Conservation (phyloP, 495 filamentous ascomycete species). For the Filosporella fistucella region DNA sequence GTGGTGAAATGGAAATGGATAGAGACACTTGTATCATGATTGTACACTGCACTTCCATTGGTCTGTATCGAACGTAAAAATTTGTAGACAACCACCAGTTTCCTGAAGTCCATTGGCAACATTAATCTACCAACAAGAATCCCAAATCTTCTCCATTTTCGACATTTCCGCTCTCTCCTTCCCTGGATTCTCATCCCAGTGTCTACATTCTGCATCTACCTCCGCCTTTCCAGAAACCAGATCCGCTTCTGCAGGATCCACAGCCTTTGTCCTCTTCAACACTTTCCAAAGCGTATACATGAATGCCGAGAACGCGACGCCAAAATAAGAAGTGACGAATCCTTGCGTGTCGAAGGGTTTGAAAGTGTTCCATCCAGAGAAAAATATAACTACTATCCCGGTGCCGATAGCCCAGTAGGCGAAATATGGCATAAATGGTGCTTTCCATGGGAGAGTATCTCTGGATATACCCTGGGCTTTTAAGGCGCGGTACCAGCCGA, state of each 20-base stretch:
- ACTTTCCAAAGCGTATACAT: conserved; percentile 51
- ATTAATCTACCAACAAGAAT: conserved; percentile 1
- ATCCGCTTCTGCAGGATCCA: conserved; percentile 41
- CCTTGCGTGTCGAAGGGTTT: conserved; percentile 39
- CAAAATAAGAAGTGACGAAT: conserved; percentile 38
- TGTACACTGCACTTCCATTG: too few relatives aligned
- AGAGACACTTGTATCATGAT: too few relatives aligned
- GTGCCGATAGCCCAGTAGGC: conserved; percentile 42
- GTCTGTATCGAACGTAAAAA: too few relatives aligned
- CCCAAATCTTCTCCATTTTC: conserved; percentile 1
- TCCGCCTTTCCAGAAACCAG: conserved; percentile 56
- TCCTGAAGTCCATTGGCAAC: too few relatives aligned
- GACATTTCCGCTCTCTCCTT: neutral
- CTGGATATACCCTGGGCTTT: neutral
- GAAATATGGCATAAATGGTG: conserved; percentile 56
- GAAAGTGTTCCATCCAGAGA: conserved; percentile 49
- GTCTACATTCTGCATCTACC: conserved; percentile 36
- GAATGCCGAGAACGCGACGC: conserved; percentile 43
- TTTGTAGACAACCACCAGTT: too few relatives aligned
- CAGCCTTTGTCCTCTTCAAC: conserved; percentile 22
- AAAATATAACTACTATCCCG: conserved; percentile 46
- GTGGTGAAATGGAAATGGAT: too few relatives aligned
- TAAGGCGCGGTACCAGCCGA: conserved; percentile 8
- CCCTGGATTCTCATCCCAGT: conserved; percentile 3
- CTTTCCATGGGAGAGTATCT: conserved; percentile 46